These are phyloP conservation scores for Oehlia diaphana DNA, from an alignment of 192 early-diverging fungal genomes.

Conservation along the genomic window DNA sequence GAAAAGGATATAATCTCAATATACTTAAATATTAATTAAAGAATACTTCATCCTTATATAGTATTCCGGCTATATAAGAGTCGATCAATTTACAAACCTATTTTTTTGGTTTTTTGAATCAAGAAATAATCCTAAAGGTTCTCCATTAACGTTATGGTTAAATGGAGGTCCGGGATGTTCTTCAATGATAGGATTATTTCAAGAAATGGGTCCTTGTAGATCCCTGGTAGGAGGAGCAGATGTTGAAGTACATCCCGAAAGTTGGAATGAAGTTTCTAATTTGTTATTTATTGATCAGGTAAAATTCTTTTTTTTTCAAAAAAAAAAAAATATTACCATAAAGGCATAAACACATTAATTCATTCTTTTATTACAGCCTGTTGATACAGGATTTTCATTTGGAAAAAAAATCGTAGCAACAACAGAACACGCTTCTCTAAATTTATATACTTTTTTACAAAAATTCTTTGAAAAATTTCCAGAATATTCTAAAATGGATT, in stretches of 20 bases:
- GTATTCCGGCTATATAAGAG: slow-evolving; percentile 15
- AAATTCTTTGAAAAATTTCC: slow-evolving; percentile 41
- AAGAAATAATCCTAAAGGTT: slow-evolving; percentile 65
- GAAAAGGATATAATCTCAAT: too few relatives aligned
- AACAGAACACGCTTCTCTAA: slow-evolving; percentile 40
- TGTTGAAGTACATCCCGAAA: neutral
- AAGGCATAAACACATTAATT: neutral
- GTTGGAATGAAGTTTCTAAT: slow-evolving; percentile 27
- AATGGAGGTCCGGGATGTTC: slow-evolving; percentile 88
- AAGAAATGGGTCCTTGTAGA: slow-evolving; percentile 87
- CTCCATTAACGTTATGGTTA: slow-evolving; percentile 75
- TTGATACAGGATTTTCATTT: slow-evolving; percentile 76
- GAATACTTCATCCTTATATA: neutral
- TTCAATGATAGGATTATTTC: slow-evolving; percentile 73
- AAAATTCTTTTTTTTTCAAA: too few relatives aligned
- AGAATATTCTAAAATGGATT: slow-evolving; percentile 21
- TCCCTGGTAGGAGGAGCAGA: slow-evolving; percentile 69
- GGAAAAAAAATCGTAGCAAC: slow-evolving; percentile 46
- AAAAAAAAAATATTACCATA: neutral
- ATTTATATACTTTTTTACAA: slow-evolving; percentile 51
- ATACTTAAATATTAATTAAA: neutral
- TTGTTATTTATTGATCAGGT: slow-evolving; percentile 23
- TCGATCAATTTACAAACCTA: neutral
- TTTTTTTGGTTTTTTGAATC: slow-evolving; percentile 98
- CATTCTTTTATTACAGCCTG: slow-evolving; percentile 55